Evolutionary conservation across 2,329 filamentous ascomycete genomes (phyloP).

Genomic region (Graphilbum fragrans): DNA sequence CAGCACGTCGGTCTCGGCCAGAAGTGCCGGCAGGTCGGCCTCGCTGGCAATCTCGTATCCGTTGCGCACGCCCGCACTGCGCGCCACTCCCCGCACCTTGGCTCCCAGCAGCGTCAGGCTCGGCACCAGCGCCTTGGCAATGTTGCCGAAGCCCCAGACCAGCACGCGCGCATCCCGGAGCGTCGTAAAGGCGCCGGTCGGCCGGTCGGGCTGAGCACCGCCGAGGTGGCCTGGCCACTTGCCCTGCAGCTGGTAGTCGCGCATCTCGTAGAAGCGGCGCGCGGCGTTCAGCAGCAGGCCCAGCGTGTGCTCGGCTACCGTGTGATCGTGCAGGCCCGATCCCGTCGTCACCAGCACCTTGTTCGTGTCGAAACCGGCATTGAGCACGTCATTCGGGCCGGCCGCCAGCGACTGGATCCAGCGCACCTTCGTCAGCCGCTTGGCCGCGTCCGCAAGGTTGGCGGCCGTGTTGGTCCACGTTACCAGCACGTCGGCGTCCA

Average conservation of each 20-base stretch:
- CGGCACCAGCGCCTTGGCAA: conserved; percentile 30
- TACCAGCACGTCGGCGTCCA: conserved; percentile 32
- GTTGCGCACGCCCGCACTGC: conserved; percentile 40
- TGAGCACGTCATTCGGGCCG: conserved; percentile 36
- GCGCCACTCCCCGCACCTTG: conserved; percentile 45
- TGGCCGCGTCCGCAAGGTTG: conserved; percentile 30
- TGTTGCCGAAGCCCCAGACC: conserved; percentile 38
- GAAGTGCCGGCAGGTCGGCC: conserved; percentile 23
- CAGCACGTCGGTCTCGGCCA: conserved; percentile 31
- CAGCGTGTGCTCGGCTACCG: conserved; percentile 35
- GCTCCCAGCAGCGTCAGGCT: conserved; percentile 34
- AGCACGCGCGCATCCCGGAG: conserved; percentile 28
- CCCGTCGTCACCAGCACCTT: conserved; percentile 28
- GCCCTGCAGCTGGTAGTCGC: conserved; percentile 29
- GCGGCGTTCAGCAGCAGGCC: conserved; percentile 26
- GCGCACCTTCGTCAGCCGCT: conserved; percentile 27
- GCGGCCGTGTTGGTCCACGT: conserved; percentile 30
- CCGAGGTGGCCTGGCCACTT: conserved; percentile 34
- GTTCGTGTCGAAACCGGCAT: conserved; percentile 28
- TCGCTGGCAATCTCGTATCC: conserved; percentile 29
- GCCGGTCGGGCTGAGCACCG: conserved; percentile 22
- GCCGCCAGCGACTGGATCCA: conserved; percentile 39
- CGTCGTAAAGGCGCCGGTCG: conserved; percentile 28
- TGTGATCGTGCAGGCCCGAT: conserved; percentile 33
- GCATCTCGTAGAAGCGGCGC: conserved; percentile 29